These are phyloP conservation scores for Citrus maxima DNA, from an alignment of 345 rosid genomes.

Conservation along the genomic window DNA sequence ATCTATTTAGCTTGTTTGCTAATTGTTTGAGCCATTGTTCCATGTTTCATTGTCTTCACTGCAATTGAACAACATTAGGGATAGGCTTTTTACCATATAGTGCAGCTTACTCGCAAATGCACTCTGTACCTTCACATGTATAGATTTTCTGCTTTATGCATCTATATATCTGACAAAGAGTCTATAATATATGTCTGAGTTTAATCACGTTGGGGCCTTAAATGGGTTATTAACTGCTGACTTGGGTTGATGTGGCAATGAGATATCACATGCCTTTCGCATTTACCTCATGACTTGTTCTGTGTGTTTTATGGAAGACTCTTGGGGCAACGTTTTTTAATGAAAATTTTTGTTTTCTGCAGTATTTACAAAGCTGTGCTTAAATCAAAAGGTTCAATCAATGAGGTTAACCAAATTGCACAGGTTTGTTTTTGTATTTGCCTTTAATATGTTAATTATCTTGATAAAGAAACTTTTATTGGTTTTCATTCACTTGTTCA, in stretches of 20 bases:
- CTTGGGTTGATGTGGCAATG: not conserved
- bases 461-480: not conserved
- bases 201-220: not conserved
- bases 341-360: slow-evolving; percentile 27
- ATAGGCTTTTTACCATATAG: not conserved
- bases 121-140: not conserved
- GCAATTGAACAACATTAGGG: not conserved
- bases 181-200: not conserved
- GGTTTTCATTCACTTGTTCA: slow-evolving; percentile 14
- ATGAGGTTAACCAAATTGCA: slow-evolving; percentile 86
- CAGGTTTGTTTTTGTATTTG: slow-evolving; percentile 61
- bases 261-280: not conserved
- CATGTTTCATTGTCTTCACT: slow-evolving; percentile 1
- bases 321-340: not conserved
- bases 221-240: not conserved
- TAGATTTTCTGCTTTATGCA: not conserved
- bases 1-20: not conserved
- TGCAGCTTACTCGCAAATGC: not conserved
- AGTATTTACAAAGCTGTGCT: slow-evolving; percentile 82
- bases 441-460: slow-evolving; percentile 16
- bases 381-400: slow-evolving; percentile 82
- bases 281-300: not conserved
- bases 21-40: not conserved
- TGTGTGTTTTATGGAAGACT: not conserved
- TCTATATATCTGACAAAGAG: not conserved